Conservation (phyloP, 1,284 basidiomycete species). For the Inonotus obliquus region DNA sequence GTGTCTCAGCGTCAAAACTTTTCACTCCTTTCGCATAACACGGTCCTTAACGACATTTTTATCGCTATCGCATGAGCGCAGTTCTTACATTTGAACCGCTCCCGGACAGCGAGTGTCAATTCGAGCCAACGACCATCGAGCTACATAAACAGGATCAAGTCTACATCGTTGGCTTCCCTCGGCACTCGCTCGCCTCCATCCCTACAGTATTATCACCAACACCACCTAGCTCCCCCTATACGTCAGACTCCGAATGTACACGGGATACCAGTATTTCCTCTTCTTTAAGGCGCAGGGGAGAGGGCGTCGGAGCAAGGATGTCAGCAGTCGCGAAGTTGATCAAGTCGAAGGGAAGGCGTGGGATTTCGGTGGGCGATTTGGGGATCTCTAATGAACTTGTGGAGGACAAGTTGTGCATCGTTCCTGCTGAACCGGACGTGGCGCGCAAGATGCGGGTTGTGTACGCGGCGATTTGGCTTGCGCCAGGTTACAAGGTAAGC, state of each 20-base stretch:
- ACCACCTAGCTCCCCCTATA: neutral
- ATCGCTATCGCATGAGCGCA: neutral
- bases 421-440: neutral
- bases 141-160: neutral
- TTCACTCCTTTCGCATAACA: neutral
- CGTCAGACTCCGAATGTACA: neutral
- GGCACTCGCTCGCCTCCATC: neutral
- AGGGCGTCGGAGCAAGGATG: neutral
- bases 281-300: neutral
- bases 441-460: neutral
- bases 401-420: slow-evolving; percentile 3
- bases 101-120: neutral
- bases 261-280: neutral
- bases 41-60: neutral
- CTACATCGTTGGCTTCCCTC: neutral
- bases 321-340: neutral
- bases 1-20: neutral
- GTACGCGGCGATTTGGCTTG: slow-evolving; percentile 6
- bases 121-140: neutral
- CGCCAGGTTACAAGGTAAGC: slow-evolving; percentile 5
- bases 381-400: neutral
- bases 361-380: neutral
- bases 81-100: neutral
- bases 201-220: neutral
- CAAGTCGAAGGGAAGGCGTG: neutral